Percentiles rank a stretch among this genome's conserved stretches.
These are phyloP conservation scores for Sporobolomyces phaffii DNA, from an alignment of 768 basidiomycete genomes.

Conservation along the genomic window DNA sequence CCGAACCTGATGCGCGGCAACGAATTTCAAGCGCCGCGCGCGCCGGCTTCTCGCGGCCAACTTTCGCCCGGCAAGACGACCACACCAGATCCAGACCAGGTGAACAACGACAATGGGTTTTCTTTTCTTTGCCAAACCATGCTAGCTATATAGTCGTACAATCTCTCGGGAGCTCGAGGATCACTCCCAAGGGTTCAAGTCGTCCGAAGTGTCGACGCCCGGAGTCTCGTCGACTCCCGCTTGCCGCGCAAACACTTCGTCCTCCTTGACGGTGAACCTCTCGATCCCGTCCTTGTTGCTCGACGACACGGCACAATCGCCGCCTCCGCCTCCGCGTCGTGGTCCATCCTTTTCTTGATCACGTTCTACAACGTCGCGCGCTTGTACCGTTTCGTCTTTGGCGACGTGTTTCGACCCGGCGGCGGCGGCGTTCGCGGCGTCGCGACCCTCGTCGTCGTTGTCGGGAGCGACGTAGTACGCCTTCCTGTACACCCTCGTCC, in stretches of 20 bases:
- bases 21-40: no score
- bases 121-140: no score
- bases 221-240: constrained; percentile 17
- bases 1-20: no score
- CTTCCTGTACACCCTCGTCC: constrained; percentile 25
- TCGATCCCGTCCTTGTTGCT: not conserved
- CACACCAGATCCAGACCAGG: not conserved
- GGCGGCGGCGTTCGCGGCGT: no score
- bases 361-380: constrained; percentile 13
- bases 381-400: not conserved
- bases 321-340: no score
- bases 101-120: not conserved
- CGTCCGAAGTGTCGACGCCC: not conserved
- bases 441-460: not conserved
- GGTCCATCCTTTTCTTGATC: constrained; percentile 13
- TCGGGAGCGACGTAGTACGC: constrained; percentile 4
- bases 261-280: constrained; percentile 19
- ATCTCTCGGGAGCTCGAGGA: not conserved
- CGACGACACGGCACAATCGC: not conserved
- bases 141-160: not conserved
- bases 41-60: no score
- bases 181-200: constrained; percentile 22
- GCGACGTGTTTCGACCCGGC: no score
- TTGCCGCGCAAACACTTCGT: not conserved
- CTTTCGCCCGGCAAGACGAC: no score